phyloP scores from a whole-genome alignment of 176 grass and related monocot species.

The Triticum turgidum region DNA sequence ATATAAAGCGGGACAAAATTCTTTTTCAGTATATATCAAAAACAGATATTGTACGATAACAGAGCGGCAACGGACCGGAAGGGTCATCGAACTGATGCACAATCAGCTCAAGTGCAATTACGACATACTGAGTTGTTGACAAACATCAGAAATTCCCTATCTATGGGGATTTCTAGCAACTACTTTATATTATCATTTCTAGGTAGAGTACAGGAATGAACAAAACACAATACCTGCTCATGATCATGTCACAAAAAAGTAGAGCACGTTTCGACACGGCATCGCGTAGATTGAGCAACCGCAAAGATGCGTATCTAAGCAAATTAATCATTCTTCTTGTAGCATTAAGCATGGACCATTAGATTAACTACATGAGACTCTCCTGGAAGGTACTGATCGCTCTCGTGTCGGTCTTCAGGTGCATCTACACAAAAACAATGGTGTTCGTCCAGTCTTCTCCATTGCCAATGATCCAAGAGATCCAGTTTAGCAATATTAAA shows the following conservation, averaged over 20 bases:
- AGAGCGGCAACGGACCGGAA: no score
- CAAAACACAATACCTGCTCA: conserved; percentile 40
- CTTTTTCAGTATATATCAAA: no score
- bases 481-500: conserved; percentile 11
- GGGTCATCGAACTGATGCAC: not conserved
- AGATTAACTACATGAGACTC: conserved; percentile 11
- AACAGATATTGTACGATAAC: no score
- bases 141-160: not conserved
- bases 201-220: conserved; percentile 45
- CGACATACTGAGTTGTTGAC: not conserved
- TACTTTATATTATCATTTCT: conserved; percentile 10
- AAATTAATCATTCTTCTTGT: conserved; percentile 24
- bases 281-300: conserved; percentile 38
- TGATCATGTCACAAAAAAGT: conserved; percentile 51
- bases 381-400: conserved; percentile 21
- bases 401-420: conserved; percentile 15
- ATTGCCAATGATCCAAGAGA: conserved; percentile 22
- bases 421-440: conserved; percentile 19
- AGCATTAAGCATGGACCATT: conserved; percentile 33
- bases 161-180: conserved; percentile 21
- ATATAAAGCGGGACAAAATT: no score
- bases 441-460: conserved; percentile 1
- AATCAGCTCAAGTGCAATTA: not conserved
- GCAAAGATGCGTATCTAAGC: conserved; percentile 51
- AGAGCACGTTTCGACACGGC: conserved; percentile 38